Evolutionary conservation across 352 stramenopile genomes (phyloP), one percentile per base, ranked within the genome.

Genomic region (Phytophthora fragariae): DNA sequence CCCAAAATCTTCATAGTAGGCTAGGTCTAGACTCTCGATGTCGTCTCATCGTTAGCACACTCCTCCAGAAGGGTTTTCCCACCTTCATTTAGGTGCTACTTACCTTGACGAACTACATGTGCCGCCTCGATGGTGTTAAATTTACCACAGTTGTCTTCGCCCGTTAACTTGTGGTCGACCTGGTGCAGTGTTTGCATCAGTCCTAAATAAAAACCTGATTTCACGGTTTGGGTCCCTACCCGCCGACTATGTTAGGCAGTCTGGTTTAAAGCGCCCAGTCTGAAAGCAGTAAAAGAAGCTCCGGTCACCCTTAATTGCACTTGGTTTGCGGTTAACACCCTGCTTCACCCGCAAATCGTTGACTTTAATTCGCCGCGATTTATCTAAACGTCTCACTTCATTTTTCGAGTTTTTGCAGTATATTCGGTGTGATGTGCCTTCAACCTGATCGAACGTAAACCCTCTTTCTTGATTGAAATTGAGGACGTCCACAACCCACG

Each of bases 91-190:
- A 44, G 37, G 2, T 15, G 12, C 37, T 5, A 6, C 14, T 44
- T 11, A 1, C 63, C 63, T 72, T 15, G 11, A 1, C 17, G 19
- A 4, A 50, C 44, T 4, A 65, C 39, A 21, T 21, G 19, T 21
- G 0, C 19, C 0, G 31, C 57, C 24, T 72, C 61, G 5, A 70
- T 62, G 5, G 65, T 74, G 35, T 73, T 77, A 5, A 68, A 21
- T 21, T 21, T 1, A 21, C 12, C 3, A 53, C 9, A 3, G 24
- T 55, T 5, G 5, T 65, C 8, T 50, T 73, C 6, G 5, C 44
- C 11, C 3, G 59, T 19, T 68, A 1, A 54, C 47, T 29, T 29
- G 2, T 29, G 1, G 2, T 29, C 27, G 27, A 29, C 39, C 65
- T 3, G 53, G 65, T 0, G 46, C 35, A 37, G 64, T 73, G 0